Base-by-base conservation (phyloP, 2,329 filamentous ascomycete genomes). In the Curvularia lunata region DNA sequence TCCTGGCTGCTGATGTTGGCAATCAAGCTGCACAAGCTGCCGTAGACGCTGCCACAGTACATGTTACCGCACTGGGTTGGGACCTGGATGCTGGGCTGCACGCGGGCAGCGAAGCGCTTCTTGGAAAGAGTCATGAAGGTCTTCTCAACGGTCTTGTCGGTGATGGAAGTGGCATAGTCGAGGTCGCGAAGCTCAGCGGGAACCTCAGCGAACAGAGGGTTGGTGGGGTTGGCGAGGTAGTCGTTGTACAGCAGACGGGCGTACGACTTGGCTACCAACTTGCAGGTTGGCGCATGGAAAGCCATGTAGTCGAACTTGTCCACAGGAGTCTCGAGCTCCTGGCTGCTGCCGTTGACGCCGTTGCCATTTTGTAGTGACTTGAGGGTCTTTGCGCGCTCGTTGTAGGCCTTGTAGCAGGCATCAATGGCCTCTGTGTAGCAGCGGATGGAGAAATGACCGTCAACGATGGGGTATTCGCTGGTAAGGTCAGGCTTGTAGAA, bases 401-500 rank as follows among this genome's bases (percentile, higher is more conserved):
- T 83, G 77, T 83, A 83, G 16, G 80, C 80, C 77, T 82, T 80
- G 78, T 83, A 83, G 78, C 82, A 83, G 34, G 76, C 78, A 61
- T 83, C 81, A 3, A 83, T 79, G 12, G 82, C 81, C 72, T 83
- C 80, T 48, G 76, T 81, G 76, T 84, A 84, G 79, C 82, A 84
- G 68, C 79, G 76, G 65, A 83, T 77, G 48, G 81, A 83, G 76
- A 79, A 83, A 34, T 83, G 81, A 45, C 82, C 82, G 64, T 84
- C 81, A 16, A 84, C 82, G 56, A 82, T 72, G 28, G 82, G 82
- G 69, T 83, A 84, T 67, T 84, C 82, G 77, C 79, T 81, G 58
- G 81, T 82, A 57, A 83, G 65, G 64, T 84, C 81, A 53, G 82
- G 78, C 80, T 84, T 84, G 78, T 84, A 84, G 74, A 84, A 84